Percentiles rank a stretch among this genome's conserved stretches.
These are phyloP conservation scores for Komagataea norvegica DNA, from an alignment of 1,139 yeast species.

Conservation along the genomic window DNA sequence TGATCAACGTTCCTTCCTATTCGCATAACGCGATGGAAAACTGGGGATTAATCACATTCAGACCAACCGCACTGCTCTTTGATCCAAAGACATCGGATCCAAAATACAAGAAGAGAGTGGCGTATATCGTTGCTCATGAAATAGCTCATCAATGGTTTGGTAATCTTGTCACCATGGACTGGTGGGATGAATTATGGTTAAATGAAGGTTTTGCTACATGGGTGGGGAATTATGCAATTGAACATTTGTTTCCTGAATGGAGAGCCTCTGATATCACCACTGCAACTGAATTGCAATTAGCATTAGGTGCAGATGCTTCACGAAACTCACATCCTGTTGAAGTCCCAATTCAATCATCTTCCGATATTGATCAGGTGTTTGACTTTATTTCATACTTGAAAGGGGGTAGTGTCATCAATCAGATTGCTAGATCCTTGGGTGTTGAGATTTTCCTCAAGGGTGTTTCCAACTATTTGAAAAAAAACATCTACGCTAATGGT, in stretches of 20 bases:
- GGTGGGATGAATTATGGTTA: conserved; percentile 94
- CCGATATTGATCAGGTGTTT: conserved; percentile 81
- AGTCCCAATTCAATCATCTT: conserved; percentile 76
- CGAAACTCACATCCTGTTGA: conserved; percentile 85
- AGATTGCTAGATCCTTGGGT: conserved; percentile 75
- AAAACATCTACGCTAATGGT: conserved; percentile 60
- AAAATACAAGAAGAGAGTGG: conserved; percentile 68
- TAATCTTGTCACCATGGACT: conserved; percentile 85
- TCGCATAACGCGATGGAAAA: conserved; percentile 92
- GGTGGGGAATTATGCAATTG: conserved; percentile 81
- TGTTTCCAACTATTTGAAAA: conserved; percentile 65
- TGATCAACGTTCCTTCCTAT: conserved; percentile 79
- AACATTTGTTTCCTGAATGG: conserved; percentile 80
- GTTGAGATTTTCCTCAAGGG: conserved; percentile 73
- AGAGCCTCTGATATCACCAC: conserved; percentile 75
- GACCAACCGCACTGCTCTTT: conserved; percentile 69
- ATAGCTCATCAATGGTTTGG: conserved; percentile 96
- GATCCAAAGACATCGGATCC: conserved; percentile 65
- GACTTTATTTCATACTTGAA: conserved; percentile 82
- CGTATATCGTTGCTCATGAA: conserved; percentile 87
- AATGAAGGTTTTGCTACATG: conserved; percentile 92
- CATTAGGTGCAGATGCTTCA: conserved; percentile 66
- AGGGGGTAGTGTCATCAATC: conserved; percentile 74
- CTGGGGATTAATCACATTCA: conserved; percentile 82
- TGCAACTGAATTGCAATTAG: conserved; percentile 63